Conservation (phyloP, 768 basidiomycete species). For the Auricularia sp. region DNA sequence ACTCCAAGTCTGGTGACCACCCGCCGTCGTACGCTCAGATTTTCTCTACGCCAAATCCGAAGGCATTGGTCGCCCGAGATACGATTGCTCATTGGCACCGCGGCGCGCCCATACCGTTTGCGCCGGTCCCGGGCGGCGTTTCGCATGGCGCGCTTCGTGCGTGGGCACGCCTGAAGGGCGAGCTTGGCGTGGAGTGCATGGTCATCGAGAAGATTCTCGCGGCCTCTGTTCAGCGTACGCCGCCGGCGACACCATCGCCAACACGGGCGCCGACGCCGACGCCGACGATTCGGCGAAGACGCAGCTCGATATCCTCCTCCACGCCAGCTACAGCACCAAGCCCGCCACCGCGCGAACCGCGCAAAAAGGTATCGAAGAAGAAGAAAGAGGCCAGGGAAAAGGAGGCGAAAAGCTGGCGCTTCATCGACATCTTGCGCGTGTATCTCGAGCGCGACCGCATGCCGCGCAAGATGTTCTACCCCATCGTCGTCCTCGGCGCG, state of each 20-base stretch:
- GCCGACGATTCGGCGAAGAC: not conserved
- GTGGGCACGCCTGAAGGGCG: conserved; percentile 71
- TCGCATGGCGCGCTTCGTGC: conserved; percentile 61
- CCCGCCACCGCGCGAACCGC: not conserved
- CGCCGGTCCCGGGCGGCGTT: conserved; percentile 34
- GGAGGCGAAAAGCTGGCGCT: conserved; percentile 23
- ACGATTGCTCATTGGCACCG: conserved; percentile 63
- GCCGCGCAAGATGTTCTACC: conserved; percentile 12
- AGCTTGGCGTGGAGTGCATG: conserved; percentile 65
- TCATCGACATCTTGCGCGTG: not conserved
- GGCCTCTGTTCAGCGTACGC: conserved; percentile 15
- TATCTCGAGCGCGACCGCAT: not conserved
- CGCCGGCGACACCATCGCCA: conserved; percentile 1
- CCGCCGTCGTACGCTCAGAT: not conserved
- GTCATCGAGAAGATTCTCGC: conserved; percentile 69
- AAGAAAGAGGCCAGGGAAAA: not conserved
- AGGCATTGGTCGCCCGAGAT: conserved; percentile 34
- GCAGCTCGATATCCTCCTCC: not conserved
- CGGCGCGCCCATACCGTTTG: conserved; percentile 40
- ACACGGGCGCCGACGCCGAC: not conserved
- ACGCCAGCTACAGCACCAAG: conserved; percentile 6
- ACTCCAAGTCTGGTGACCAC: not conserved
- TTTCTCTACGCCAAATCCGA: not conserved
- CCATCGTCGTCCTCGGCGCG: conserved; percentile 22
- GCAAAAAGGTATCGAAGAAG: conserved; percentile 1